Base-by-base conservation (phyloP, 2,329 filamentous ascomycete species). In the Aureobasidium sp. region DNA sequence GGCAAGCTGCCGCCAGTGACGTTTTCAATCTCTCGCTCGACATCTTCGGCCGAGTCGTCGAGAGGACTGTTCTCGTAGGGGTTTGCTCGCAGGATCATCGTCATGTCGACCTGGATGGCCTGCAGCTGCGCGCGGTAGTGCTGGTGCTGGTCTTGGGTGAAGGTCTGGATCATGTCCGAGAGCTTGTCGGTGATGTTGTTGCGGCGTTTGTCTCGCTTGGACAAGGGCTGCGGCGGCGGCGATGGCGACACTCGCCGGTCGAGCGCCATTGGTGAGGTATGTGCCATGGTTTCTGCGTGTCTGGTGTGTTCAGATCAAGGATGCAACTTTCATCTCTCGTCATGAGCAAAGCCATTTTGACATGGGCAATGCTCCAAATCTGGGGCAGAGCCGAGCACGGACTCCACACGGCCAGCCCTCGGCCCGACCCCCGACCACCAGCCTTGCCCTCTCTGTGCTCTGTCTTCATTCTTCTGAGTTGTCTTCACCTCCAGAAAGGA, bases 31-130 rank as follows among this genome's bases (percentile, higher is more conserved):
- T 88, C 76, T 67, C 86, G 84, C 57, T 82, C 80, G 65, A 91
- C 85, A 62, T 89, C 84, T 65, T 91, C 87, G 51, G 81, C 78
- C 25, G 76, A 77, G 66, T 87, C 84, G 15, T 83, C 83, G 61
- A 96, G 81, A 53, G 90, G 85, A 64, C 85, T 83, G 64, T 86
- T 81, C 37, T 67, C 64, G 73, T 96, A 95, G 0, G 90, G 88
- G 70, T 96, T 88, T 58, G 94, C 89, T 68, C 89, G 87, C 73
- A 91, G 87, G 67, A 96, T 90, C 49, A 96, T 82, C 63, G 84
- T 90, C 76, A 92, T 91, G 74, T 96, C 92, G 66, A 90, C 87
- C 76, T 97, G 92, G n/a, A 97, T 85, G 67, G 90, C 90, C 70
- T 94, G 88, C 2, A 97, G 83, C 75, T 97, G 91, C 67, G 94